A percentile compares a stretch with the other conserved stretches of the same genome.
These are phyloP conservation scores for Carex cristatella DNA, from an alignment of 176 grass and related monocot genomes.

Conservation along the genomic window DNA sequence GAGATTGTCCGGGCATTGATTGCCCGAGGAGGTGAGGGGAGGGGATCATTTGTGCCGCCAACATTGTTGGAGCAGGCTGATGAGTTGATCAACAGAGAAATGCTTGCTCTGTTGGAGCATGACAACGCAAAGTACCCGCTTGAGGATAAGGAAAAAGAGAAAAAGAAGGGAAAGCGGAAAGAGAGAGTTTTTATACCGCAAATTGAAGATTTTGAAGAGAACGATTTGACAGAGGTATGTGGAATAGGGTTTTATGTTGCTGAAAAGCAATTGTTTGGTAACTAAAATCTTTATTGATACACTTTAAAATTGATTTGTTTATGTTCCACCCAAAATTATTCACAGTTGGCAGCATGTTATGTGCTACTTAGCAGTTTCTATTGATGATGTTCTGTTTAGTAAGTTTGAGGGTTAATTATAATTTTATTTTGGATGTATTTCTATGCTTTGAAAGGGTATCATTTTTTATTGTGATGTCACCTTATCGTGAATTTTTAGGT, in stretches of 20 bases:
- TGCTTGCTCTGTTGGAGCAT: slow-evolving; percentile 63
- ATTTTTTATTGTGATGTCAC: not conserved
- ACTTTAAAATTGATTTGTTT: not conserved
- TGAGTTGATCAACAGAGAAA: slow-evolving; percentile 67
- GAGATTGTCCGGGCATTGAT: slow-evolving; percentile 62
- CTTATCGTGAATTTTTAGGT: not conserved
- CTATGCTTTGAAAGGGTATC: not conserved
- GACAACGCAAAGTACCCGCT: slow-evolving; percentile 92
- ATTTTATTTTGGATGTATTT: not conserved
- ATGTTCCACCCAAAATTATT: not conserved
- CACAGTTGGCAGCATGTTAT: not conserved
- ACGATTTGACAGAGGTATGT: slow-evolving; percentile 59
- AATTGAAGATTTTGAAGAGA: slow-evolving; percentile 75
- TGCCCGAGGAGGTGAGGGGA: slow-evolving; percentile 67
- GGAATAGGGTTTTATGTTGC: not conserved
- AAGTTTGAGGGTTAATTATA: not conserved
- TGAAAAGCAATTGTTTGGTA: not conserved
- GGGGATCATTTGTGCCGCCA: slow-evolving; percentile 73
- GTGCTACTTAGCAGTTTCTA: not conserved
- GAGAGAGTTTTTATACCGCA: slow-evolving; percentile 43
- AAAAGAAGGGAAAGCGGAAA: slow-evolving; percentile 67
- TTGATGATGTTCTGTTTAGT: not conserved
- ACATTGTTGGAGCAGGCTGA: slow-evolving; percentile 83
- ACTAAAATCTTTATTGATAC: not conserved
- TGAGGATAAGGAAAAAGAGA: slow-evolving; percentile 52